Percentiles rank a stretch among this genome's conserved stretches.
These are phyloP conservation scores for Fraxinus sp. DNA, from an alignment of 305 asterid genomes.

Conservation along the genomic window DNA sequence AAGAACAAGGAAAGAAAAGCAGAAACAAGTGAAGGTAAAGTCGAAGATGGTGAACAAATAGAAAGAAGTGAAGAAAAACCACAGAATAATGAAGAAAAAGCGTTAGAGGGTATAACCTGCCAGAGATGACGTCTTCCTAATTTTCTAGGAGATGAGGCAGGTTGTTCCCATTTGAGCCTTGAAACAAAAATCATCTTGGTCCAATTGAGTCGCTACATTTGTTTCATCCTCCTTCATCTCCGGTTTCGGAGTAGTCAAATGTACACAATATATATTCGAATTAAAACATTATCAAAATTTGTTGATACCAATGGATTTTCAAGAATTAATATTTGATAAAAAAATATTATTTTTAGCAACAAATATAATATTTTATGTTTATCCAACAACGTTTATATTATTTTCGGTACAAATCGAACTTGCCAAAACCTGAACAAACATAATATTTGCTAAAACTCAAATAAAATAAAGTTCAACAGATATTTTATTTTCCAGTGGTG, in stretches of 20 bases:
- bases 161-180: neutral
- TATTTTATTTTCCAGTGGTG: neutral
- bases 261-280: neutral
- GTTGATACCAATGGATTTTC: neutral
- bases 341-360: neutral
- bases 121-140: neutral
- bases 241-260: neutral
- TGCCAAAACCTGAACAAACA: neutral
- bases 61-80: neutral
- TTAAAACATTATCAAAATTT: neutral
- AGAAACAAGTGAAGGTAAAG: neutral
- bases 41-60: neutral
- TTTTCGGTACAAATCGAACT: neutral
- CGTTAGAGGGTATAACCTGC: neutral
- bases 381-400: neutral
- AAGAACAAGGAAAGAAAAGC: constrained; percentile 9
- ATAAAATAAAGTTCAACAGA: neutral
- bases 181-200: neutral
- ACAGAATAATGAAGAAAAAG: neutral
- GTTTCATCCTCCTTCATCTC: neutral
- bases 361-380: neutral
- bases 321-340: neutral
- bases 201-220: neutral
- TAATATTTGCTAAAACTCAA: neutral
- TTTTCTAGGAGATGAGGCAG: neutral